A percentile compares a stretch with the other conserved stretches of the same genome.
Evolutionary conservation across 352 stramenopile genomes (phyloP).

Genomic region (Globisporangium paddicum): DNA sequence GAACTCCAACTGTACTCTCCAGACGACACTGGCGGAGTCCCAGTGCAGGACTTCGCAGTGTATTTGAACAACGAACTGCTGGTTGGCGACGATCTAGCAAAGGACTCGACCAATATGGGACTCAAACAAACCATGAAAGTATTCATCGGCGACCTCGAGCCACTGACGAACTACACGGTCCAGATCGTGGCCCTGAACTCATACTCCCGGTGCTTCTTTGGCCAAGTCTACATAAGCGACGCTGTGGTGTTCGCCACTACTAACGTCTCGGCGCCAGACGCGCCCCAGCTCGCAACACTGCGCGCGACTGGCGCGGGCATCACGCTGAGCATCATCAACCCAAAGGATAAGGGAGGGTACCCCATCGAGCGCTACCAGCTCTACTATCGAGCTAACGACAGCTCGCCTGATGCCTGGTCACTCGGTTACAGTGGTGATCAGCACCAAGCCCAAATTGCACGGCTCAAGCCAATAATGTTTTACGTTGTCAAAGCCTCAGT

Average conservation of each 20-base stretch:
- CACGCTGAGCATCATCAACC: constrained; percentile 35
- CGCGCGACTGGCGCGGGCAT: constrained; percentile 44
- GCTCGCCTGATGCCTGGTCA: constrained; percentile 21
- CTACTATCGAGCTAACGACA: constrained; percentile 27
- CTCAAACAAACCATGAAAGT: constrained; percentile 25
- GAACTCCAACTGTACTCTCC: constrained; percentile 23
- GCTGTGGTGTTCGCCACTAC: constrained; percentile 21
- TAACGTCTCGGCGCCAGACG: constrained; percentile 20
- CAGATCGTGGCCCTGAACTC: constrained; percentile 32
- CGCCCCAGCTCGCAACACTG: constrained; percentile 18
- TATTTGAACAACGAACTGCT: constrained; percentile 26
- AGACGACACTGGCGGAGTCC: constrained; percentile 45
- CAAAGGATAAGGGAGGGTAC: constrained; percentile 40
- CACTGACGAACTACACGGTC: constrained; percentile 27
- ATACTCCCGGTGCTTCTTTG: constrained; percentile 42
- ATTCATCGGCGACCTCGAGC: constrained; percentile 23
- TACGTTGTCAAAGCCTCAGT: constrained; percentile 41
- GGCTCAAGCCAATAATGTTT: constrained; percentile 18
- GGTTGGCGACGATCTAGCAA: constrained; percentile 5
- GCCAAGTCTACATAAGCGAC: constrained; percentile 17
- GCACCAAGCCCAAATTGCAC: constrained; percentile 28
- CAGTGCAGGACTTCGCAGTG: constrained; percentile 38
- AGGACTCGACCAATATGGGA: background rate
- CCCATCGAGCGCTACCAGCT: constrained; percentile 32
- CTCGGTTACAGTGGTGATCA: constrained; percentile 23